phyloP scores from a whole-genome alignment of 1,284 basidiomycete genomes.

The Wallemia ichthyophaga region DNA sequence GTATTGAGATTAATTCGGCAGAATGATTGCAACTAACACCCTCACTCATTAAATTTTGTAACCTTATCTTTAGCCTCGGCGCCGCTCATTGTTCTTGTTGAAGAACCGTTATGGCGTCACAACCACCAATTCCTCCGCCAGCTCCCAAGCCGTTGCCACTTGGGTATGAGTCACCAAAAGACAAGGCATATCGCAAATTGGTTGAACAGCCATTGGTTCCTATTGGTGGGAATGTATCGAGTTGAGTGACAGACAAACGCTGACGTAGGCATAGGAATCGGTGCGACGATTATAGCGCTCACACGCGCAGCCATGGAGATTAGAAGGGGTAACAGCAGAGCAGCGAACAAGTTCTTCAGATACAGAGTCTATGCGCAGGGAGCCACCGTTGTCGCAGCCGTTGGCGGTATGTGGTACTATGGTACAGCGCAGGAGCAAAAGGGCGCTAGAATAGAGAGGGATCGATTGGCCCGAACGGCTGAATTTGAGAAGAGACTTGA shows the following conservation, averaged over 20 bases:
- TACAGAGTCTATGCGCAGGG: conserved; percentile 14
- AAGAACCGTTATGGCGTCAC: conserved; percentile 3
- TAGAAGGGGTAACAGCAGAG: conserved; percentile 10
- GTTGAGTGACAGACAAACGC: not conserved
- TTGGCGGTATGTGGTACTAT: conserved; percentile 11
- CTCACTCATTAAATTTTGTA: not conserved
- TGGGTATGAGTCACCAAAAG: conserved; percentile 7
- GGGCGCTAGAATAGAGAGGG: not conserved
- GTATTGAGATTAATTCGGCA: not conserved
- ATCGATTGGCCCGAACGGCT: not conserved
- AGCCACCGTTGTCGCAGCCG: conserved; percentile 11
- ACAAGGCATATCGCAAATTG: conserved; percentile 12
- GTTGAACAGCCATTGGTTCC: conserved; percentile 13
- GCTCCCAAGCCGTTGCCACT: conserved; percentile 1
- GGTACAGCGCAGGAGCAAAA: conserved; percentile 3
- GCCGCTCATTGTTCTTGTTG: not conserved
- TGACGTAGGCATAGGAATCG: conserved; percentile 8
- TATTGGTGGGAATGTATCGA: conserved; percentile 8
- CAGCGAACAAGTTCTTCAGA: conserved; percentile 12
- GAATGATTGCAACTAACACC: not conserved
- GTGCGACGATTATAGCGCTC: conserved; percentile 11
- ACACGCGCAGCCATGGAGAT: conserved; percentile 11
- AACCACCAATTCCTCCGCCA: conserved; percentile 5
- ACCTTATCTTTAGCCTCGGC: not conserved
- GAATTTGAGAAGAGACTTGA: not conserved